Evolutionary conservation across 2,329 filamentous ascomycete genomes (phyloP), one percentile per base, ranked within the genome.

Genomic region (Aureobasidium zeae): DNA sequence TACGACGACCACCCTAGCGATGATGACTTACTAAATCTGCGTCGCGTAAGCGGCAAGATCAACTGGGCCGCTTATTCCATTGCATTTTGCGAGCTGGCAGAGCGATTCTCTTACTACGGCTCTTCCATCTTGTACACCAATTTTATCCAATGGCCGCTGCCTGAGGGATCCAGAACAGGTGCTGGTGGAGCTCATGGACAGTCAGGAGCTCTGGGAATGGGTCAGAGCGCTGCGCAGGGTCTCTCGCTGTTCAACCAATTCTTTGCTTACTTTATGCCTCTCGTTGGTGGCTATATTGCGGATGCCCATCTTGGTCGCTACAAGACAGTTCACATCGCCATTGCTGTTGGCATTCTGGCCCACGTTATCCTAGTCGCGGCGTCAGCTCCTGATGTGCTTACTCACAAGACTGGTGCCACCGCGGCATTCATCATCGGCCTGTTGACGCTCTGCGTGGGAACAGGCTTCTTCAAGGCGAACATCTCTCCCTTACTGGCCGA

Each of bases 381-480:
- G 26, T 54, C 51, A 31, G 49, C 52, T 2, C 52, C 51, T 20
- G 22, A 44, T 12, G 47, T 57, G 3, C 47, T 67, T 15, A n/a
- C 30, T 5, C 55, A 58, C 29, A 52, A 54, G 36, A 63, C 61
- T 5, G 51, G 59, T 16, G 56, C 59, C 1, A 57, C 60, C 16
- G 61, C 56, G 0, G 63, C 63, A 0, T 68, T 66, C 45, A 54
- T 66, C 30, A 53, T 68, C 25, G 58, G 60, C 11, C 62, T 70
- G 8, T 51, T 66, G 24, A 44, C 66, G 15, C 52, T 68, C 28
- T 59, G 61, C 7, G 15, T 65, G 15, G 64, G 64, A 10, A 61
- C 62, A 15, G 76, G 73, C 4, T 83, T 77, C 1, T 76, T 76
- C 73, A 88, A 88, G 68, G 76, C 81, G 51, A 88, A 87, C 56